Conservation (phyloP, 176 grass and related monocot genomes). For the Triticum timopheevii region DNA sequence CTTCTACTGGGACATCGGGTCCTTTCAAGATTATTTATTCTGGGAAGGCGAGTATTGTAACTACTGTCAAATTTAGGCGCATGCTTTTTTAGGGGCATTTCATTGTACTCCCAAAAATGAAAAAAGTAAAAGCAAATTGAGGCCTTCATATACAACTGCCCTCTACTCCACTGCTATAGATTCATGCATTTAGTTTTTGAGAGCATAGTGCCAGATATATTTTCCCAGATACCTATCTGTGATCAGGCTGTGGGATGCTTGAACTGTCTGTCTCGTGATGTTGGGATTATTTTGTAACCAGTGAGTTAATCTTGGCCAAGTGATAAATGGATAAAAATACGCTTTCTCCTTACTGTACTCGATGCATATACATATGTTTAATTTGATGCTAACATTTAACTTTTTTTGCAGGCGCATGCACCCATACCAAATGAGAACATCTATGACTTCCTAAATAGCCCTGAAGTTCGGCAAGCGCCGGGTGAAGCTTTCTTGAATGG, state of each 20-base stretch:
- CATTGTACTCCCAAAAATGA: background rate
- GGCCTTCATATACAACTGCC: slow-evolving; percentile 3
- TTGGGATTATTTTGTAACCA: slow-evolving; percentile 24
- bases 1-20: slow-evolving; percentile 67
- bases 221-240: slow-evolving; percentile 22
- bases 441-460: slow-evolving; percentile 45
- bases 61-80: slow-evolving; percentile 10
- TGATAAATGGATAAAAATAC: background rate
- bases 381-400: slow-evolving; percentile 20
- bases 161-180: background rate
- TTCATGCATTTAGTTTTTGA: slow-evolving; percentile 29
- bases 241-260: background rate
- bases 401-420: slow-evolving; percentile 49
- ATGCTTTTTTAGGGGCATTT: slow-evolving; percentile 14
- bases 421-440: slow-evolving; percentile 35
- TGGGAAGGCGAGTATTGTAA: slow-evolving; percentile 54
- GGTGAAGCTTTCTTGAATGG: slow-evolving; percentile 8
- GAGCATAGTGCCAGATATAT: slow-evolving; percentile 16
- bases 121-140: background rate
- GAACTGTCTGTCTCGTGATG: background rate
- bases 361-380: slow-evolving; percentile 9
- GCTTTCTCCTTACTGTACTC: background rate
- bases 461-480: slow-evolving; percentile 28
- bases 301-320: slow-evolving; percentile 1
- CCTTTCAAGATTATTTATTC: slow-evolving; percentile 72